Percentiles rank a stretch among this genome's conserved stretches.
phyloP scores from a whole-genome alignment of 306 rosid genomes.

The Malus asiatica region DNA sequence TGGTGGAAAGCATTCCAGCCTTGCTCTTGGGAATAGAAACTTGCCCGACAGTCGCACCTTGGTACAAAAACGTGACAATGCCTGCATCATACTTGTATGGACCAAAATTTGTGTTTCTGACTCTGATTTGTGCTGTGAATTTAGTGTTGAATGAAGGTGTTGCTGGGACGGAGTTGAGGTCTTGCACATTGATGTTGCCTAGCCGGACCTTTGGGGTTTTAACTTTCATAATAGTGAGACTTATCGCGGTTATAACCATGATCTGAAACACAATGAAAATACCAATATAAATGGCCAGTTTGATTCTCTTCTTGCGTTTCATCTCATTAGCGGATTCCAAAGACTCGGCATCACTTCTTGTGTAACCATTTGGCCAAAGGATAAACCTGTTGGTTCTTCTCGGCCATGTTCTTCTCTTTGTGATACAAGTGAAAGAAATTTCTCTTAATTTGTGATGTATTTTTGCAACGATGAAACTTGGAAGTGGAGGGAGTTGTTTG shows the following conservation, averaged over 20 bases:
- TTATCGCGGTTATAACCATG: background rate
- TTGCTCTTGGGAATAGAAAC: background rate
- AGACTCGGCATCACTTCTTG: background rate
- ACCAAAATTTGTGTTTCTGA: background rate
- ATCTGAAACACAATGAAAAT: background rate
- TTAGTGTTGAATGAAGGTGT: background rate
- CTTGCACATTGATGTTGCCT: background rate
- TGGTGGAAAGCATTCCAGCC: too few relatives aligned
- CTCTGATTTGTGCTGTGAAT: background rate
- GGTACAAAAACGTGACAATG: background rate
- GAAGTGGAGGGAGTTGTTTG: background rate
- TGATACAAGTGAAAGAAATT: background rate
- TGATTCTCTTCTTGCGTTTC: background rate
- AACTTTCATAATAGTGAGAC: background rate
- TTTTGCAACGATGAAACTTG: background rate
- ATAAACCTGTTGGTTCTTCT: background rate
- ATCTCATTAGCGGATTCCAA: background rate
- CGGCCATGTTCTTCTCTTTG: background rate
- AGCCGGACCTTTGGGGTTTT: background rate
- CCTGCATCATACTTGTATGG: background rate
- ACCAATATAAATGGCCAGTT: background rate
- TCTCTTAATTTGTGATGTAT: background rate
- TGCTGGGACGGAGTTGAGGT: background rate
- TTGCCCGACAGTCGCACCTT: background rate
- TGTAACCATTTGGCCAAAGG: background rate